A percentile compares a stretch with the other conserved stretches of the same genome.
phyloP scores from a whole-genome alignment of 139 green algal species.

The Diplosphaera chodatii region DNA sequence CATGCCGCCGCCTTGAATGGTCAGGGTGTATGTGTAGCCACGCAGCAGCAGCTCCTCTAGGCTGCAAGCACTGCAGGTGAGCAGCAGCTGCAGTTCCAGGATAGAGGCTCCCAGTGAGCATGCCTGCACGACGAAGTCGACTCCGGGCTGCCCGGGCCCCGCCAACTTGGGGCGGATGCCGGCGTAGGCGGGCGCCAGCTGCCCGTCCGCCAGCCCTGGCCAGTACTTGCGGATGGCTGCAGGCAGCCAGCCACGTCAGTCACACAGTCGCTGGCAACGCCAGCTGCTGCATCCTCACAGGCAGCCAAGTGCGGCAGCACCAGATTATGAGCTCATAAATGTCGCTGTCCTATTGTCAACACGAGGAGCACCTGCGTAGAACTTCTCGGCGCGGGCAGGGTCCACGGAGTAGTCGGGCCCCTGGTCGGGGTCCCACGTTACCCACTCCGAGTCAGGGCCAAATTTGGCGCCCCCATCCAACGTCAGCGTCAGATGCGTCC shows the following conservation, averaged over 20 bases:
- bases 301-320: too few species aligned
- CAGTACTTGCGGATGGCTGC: conserved; percentile 68
- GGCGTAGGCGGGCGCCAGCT: conserved; percentile 56
- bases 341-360: too few species aligned
- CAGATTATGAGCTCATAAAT: too few species aligned
- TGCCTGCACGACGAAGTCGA: conserved; percentile 61
- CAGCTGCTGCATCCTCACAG: too few species aligned
- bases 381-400: conserved; percentile 29
- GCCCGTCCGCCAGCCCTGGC: conserved; percentile 52
- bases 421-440: conserved; percentile 17
- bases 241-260: too few species aligned
- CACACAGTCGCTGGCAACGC: too few species aligned
- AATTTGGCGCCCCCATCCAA: conserved; percentile 67
- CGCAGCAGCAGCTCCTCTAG: too few species aligned
- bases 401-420: conserved; percentile 60
- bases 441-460: conserved; percentile 89
- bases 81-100: too few species aligned
- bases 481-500: conserved; percentile 85
- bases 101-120: conserved; percentile 7
- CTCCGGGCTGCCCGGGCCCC: conserved; percentile 38
- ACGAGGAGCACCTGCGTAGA: conserved; percentile 32
- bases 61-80: too few species aligned
- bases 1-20: too few species aligned
- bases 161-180: conserved; percentile 38
- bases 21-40: too few species aligned